A percentile compares a stretch with the other conserved stretches of the same genome.
phyloP scores from a whole-genome alignment of 2,329 filamentous ascomycete genomes.

The Cladosporium oxysporum region DNA sequence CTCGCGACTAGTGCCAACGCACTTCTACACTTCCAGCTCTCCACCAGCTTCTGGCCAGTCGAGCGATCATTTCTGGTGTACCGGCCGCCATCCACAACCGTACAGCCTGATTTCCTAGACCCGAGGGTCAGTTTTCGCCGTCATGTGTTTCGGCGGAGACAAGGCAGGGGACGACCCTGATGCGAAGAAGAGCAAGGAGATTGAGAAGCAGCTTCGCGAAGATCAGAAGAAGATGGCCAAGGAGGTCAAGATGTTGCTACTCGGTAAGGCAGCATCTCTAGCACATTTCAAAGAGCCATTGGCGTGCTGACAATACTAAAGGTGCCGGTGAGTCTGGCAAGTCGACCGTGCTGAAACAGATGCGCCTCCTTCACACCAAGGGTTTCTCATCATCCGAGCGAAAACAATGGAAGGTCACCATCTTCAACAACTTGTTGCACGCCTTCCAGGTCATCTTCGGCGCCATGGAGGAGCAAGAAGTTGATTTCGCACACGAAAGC shows the following conservation, averaged over 20 bases:
- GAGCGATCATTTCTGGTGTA: not conserved
- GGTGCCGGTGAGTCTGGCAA: constrained; percentile 95
- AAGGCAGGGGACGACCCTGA: constrained; percentile 50
- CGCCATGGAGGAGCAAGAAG: constrained; percentile 83
- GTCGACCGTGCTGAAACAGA: constrained; percentile 96
- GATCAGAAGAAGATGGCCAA: constrained; percentile 85
- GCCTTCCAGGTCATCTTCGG: constrained; percentile 88
- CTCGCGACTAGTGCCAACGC: constrained; percentile 5
- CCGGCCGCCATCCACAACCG: not conserved
- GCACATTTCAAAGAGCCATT: not conserved
- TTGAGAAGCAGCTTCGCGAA: constrained; percentile 80
- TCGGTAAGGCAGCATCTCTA: constrained; percentile 61
- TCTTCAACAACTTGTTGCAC: constrained; percentile 92
- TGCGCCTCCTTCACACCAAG: constrained; percentile 95
- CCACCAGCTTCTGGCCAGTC: not conserved
- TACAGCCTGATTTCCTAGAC: constrained; percentile 4
- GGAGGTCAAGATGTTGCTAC: constrained; percentile 89
- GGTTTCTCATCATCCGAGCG: constrained; percentile 89
- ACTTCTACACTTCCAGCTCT: not conserved
- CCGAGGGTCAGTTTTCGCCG: constrained; percentile 26
- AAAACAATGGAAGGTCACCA: constrained; percentile 90
- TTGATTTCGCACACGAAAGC: constrained; percentile 74
- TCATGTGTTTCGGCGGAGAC: constrained; percentile 53
- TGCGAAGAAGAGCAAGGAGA: constrained; percentile 62
- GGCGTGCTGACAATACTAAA: constrained; percentile 45